Conservation (phyloP, 768 basidiomycete species). For the Trametes maxima region DNA sequence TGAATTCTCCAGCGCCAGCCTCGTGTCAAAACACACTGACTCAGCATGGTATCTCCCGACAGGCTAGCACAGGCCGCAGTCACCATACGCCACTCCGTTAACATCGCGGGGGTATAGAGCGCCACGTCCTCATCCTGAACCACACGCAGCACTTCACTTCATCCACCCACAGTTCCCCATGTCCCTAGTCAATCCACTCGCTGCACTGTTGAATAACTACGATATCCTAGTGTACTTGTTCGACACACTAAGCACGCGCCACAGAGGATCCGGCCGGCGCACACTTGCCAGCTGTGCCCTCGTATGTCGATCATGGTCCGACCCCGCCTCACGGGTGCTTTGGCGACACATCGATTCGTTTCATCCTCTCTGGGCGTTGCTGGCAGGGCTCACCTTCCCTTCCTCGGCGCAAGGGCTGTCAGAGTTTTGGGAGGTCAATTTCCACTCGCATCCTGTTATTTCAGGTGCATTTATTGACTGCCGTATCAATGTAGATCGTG, state of each 20-base stretch:
- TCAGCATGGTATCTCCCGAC: too few relatives aligned
- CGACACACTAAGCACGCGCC: neutral
- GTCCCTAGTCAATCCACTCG: too few relatives aligned
- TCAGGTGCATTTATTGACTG: too few relatives aligned
- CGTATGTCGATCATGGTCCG: constrained; percentile 9
- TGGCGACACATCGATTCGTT: constrained; percentile 11
- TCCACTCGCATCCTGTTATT: too few relatives aligned
- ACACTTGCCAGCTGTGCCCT: constrained; percentile 12
- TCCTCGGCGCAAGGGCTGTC: neutral
- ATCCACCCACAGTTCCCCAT: too few relatives aligned
- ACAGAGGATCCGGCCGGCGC: neutral
- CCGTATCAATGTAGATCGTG: neutral
- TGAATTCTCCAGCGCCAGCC: too few relatives aligned
- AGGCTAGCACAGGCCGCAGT: too few relatives aligned
- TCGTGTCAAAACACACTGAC: too few relatives aligned
- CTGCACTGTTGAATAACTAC: neutral
- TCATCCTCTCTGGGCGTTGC: constrained; percentile 13
- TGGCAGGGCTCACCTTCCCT: constrained; percentile 7
- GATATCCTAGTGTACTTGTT: constrained; percentile 12
- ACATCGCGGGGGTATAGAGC: too few relatives aligned
- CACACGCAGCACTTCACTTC: too few relatives aligned
- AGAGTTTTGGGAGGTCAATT: constrained; percentile 9
- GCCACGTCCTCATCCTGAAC: too few relatives aligned
- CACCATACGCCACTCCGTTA: too few relatives aligned
- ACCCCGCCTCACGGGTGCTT: constrained; percentile 7